phyloP scores from a whole-genome alignment of 169 alveolate genomes.

The Cryptosporidium bovis region DNA sequence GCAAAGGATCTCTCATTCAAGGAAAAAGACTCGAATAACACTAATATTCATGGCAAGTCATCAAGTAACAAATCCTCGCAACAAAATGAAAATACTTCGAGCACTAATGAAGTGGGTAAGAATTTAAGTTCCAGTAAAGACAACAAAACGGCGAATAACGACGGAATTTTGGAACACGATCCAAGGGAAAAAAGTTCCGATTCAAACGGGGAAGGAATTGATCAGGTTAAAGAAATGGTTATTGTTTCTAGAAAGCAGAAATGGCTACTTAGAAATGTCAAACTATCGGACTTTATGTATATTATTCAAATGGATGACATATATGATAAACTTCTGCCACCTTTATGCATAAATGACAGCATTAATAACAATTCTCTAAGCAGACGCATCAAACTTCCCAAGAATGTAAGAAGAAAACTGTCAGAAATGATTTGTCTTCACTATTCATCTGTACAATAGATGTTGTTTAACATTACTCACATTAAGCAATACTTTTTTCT shows the following conservation, averaged over 20 bases:
- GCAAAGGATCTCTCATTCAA: too few relatives aligned
- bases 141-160: too few relatives aligned
- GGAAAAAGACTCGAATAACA: too few relatives aligned
- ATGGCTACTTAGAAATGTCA: conserved; percentile 59
- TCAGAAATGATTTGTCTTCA: too few relatives aligned
- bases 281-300: conserved; percentile 26
- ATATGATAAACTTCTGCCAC: neutral
- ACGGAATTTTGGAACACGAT: neutral
- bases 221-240: conserved; percentile 40
- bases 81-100: too few relatives aligned
- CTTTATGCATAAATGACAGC: too few relatives aligned
- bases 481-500: too few relatives aligned
- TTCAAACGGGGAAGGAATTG: neutral
- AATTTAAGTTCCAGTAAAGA: too few relatives aligned
- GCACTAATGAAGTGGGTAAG: neutral
- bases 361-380: neutral
- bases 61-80: too few relatives aligned
- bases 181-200: neutral
- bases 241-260: conserved; percentile 66
- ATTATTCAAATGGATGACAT: conserved; percentile 22
- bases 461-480: too few relatives aligned
- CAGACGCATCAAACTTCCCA: conserved; percentile 4
- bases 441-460: too few relatives aligned
- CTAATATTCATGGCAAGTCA: too few relatives aligned
- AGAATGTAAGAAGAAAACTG: neutral